Percentiles rank a stretch among this genome's conserved stretches.
Conservation (phyloP, 1,284 basidiomycete species). For the Fomitopsis pinicola region DNA sequence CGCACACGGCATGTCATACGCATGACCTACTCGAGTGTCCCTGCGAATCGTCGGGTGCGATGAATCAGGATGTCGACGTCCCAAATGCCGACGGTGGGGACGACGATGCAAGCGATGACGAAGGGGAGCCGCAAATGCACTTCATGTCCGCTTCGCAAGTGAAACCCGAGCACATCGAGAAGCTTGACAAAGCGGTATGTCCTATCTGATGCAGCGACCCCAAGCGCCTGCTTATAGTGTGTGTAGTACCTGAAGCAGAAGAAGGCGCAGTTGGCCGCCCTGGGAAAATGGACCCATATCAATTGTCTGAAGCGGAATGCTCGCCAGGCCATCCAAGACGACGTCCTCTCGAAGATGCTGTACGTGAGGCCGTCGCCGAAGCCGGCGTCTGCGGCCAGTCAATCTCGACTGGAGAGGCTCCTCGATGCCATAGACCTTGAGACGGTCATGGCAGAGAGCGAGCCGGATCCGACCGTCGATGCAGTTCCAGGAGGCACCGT, state of each 20-base stretch:
- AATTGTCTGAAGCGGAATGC: conserved; percentile 54
- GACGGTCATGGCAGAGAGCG: conserved; percentile 32
- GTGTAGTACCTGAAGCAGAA: conserved; percentile 67
- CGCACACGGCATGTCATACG: conserved; percentile 82
- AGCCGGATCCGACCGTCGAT: conserved; percentile 26
- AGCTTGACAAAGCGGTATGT: conserved; percentile 52
- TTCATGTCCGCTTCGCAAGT: conserved; percentile 76
- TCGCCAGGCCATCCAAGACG: conserved; percentile 52
- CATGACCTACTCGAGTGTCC: conserved; percentile 83
- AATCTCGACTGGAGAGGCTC: conserved; percentile 32
- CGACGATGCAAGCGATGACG: conserved; percentile 30
- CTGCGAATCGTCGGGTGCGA: conserved; percentile 41
- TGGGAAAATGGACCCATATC: conserved; percentile 89
- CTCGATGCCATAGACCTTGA: conserved; percentile 42
- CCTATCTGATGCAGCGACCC: too few relatives aligned
- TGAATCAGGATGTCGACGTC: conserved; percentile 13
- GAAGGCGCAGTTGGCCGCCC: conserved; percentile 72
- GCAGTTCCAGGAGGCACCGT: conserved; percentile 63
- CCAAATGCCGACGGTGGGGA: conserved; percentile 19
- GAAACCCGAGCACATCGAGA: conserved; percentile 41
- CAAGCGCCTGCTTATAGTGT: background rate
- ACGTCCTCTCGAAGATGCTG: conserved; percentile 54
- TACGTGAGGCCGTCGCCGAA: conserved; percentile 26
- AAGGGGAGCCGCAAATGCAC: conserved; percentile 34
- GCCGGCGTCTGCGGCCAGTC: conserved; percentile 13